Base-by-base conservation (phyloP, 805 yeast genomes). In the Wickerhamiella spandovensis region DNA sequence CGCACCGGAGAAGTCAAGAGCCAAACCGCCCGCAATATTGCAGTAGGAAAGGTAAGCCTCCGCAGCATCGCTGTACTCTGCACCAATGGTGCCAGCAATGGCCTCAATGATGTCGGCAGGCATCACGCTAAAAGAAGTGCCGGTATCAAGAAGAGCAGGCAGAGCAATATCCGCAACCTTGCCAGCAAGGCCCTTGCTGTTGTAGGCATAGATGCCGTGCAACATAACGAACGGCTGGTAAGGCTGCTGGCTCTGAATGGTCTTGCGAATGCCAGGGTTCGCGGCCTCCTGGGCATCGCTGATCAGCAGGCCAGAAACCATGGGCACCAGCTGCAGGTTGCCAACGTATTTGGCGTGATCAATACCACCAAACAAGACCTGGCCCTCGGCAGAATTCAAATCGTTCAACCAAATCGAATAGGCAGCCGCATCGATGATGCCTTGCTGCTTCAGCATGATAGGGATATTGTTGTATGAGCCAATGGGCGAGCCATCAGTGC, bases 331-430 rank as follows among this genome's bases (percentile, higher is more conserved):
- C 30, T 52, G 56, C 15, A 75, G 62, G 13, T 61, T 58, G 15
- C 74, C 74, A 1, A 55, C 46, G 53, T 64, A 71, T 58, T 70
- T 72, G 23, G 67, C 65, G 18, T 65, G 61, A 56, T 72, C 75
- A 41, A 69, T 56, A 23, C 70, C 75, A 13, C 75, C 75, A 53
- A 71, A 71, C 50, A 72, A 58, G 8, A 72, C 47, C 3, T 61
- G 46, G 6, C 75, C 75, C 2, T 56, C 32, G 17, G 49, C 49
- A 8, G 68, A 57, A 18, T 55, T 54, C 2, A 55, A 51, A 9
- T 59, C 57, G 48, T 68, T 63, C 54, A 74, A 63, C 61, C 66
- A 74, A 48, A 75, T 62, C 28, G 78, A 74, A 61, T 72, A 75
- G 15, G 74, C 68, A 20, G 56, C 56, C 43, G 64, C 61, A 37